Percentiles rank a stretch among this genome's conserved stretches.
Conservation (phyloP, 345 rosid genomes). For the Euphorbia lathyris region DNA sequence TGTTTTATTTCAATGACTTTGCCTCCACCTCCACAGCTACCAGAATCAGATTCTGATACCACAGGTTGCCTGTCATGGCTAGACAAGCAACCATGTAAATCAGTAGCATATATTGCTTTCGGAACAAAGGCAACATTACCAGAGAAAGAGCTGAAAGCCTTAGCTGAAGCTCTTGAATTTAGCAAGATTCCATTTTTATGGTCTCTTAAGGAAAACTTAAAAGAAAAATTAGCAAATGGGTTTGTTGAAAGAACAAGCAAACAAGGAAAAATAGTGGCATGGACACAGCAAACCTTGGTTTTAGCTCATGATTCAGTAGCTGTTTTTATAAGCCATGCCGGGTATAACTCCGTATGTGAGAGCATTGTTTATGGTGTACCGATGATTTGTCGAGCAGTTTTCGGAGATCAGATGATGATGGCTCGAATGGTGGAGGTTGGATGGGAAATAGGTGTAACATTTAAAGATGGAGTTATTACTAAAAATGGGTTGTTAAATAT, state of each 20-base stretch:
- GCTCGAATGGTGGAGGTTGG: slow-evolving; percentile 9
- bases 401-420: slow-evolving; percentile 46
- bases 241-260: slow-evolving; percentile 15
- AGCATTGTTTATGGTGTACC: slow-evolving; percentile 20
- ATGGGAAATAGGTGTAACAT: slow-evolving; percentile 17
- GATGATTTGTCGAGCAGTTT: slow-evolving; percentile 48
- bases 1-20: slow-evolving; percentile 15
- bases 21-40: not conserved
- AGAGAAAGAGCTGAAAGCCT: slow-evolving; percentile 37
- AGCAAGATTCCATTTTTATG: slow-evolving; percentile 47
- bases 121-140: slow-evolving; percentile 42
- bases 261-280: slow-evolving; percentile 46
- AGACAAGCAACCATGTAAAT: slow-evolving; percentile 25
- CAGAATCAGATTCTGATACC: slow-evolving; percentile 26
- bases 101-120: slow-evolving; percentile 62
- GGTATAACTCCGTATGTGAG: slow-evolving; percentile 18
- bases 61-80: slow-evolving; percentile 57
- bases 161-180: slow-evolving; percentile 53
- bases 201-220: slow-evolving; percentile 34
- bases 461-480: slow-evolving; percentile 15
- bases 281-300: slow-evolving; percentile 58
- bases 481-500: slow-evolving; percentile 4
- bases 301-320: slow-evolving; percentile 40
- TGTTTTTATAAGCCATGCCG: slow-evolving; percentile 19
- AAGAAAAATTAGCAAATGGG: slow-evolving; percentile 9